Conservation (phyloP, 805 yeast genomes). For the Cyberlindnera nakhonratchasimensis region DNA sequence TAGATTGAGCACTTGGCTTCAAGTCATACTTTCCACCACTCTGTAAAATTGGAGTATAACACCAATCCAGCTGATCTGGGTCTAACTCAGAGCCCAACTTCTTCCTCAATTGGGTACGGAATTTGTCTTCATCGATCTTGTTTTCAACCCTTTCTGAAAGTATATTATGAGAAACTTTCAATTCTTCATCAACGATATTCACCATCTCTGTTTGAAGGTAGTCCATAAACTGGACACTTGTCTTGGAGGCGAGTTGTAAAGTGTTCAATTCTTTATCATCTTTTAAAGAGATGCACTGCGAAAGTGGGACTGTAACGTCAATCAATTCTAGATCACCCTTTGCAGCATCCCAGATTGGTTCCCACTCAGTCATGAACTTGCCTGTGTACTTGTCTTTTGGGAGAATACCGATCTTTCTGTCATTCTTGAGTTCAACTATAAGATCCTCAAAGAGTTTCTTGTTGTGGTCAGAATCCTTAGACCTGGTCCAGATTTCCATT, state of each 20-base stretch:
- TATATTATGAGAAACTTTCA: slow-evolving; percentile 66
- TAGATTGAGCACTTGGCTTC: slow-evolving; percentile 77
- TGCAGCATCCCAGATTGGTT: slow-evolving; percentile 36
- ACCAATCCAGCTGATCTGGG: slow-evolving; percentile 81
- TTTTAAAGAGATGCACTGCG: slow-evolving; percentile 63
- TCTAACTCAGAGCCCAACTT: slow-evolving; percentile 68
- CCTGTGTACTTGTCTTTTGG: slow-evolving; percentile 78
- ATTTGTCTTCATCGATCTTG: slow-evolving; percentile 75
- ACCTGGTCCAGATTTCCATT: slow-evolving; percentile 64
- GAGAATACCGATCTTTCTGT: slow-evolving; percentile 59
- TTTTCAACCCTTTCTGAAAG: slow-evolving; percentile 74
- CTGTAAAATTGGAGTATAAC: slow-evolving; percentile 86
- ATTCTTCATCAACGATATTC: slow-evolving; percentile 80
- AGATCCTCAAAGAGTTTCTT: slow-evolving; percentile 60
- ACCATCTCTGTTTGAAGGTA: slow-evolving; percentile 86
- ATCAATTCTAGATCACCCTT: slow-evolving; percentile 41
- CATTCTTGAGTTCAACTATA: slow-evolving; percentile 39
- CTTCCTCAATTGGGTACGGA: slow-evolving; percentile 54
- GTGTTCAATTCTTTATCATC: slow-evolving; percentile 73
- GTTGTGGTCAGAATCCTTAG: slow-evolving; percentile 78
- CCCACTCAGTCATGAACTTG: slow-evolving; percentile 83
- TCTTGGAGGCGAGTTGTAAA: slow-evolving; percentile 67
- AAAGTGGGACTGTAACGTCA: slow-evolving; percentile 53
- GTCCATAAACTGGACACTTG: slow-evolving; percentile 77
- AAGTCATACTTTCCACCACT: slow-evolving; percentile 84